Percentiles rank a stretch among this genome's conserved stretches.
These are phyloP conservation scores for Aegilops sharonensis DNA, from an alignment of 176 grass and related monocot genomes.

Conservation along the genomic window DNA sequence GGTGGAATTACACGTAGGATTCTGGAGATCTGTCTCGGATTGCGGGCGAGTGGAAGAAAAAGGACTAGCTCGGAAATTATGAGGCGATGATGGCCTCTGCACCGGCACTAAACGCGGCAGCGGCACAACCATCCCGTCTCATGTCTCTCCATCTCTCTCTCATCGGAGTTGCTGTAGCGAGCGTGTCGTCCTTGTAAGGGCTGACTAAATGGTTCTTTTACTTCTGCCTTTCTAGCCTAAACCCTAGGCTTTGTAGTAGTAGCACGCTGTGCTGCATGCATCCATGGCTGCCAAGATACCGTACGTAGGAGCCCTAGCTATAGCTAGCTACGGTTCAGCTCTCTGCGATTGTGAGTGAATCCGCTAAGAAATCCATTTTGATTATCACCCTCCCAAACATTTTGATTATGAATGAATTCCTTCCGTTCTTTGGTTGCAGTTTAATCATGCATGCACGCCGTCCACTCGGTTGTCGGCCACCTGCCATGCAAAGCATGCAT, in stretches of 20 bases:
- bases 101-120: conserved; percentile 2
- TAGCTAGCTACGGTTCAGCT: not conserved
- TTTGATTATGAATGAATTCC: too few species aligned
- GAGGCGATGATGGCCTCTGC: conserved; percentile 40
- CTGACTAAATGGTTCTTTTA: conserved; percentile 29
- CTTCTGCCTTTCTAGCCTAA: not conserved
- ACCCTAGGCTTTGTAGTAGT: not conserved
- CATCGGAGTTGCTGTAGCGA: not conserved
- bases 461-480: not conserved
- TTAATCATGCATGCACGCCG: not conserved
- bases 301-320: not conserved
- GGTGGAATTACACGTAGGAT: conserved; percentile 58
- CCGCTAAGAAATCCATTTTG: not conserved
- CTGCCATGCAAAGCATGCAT: not conserved
- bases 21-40: conserved; percentile 49
- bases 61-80: conserved; percentile 24
- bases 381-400: not conserved
- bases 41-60: not conserved
- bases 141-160: too few species aligned
- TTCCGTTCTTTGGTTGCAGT: not conserved
- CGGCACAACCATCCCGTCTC: not conserved
- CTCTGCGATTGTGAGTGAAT: not conserved
- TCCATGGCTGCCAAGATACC: not conserved
- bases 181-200: conserved; percentile 24
- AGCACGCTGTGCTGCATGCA: not conserved